Evolutionary conservation across 129 eudicot genomes (phyloP).

Genomic region (Apium graveolens): DNA sequence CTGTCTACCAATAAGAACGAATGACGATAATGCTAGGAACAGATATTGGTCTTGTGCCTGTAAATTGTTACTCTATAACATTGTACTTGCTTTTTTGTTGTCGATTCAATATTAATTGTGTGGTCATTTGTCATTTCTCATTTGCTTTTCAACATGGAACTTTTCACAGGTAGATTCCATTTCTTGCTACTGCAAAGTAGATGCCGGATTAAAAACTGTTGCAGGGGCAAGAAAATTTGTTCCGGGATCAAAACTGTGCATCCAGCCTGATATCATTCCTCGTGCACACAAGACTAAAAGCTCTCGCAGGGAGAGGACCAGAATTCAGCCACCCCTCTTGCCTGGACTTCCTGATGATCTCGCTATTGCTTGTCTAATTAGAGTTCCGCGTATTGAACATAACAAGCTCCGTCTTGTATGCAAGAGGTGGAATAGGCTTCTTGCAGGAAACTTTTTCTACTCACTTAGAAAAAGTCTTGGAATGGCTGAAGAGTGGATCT

Average conservation of each 20-base stretch:
- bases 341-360: constrained; percentile 95
- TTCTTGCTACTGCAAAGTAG: constrained; percentile 94
- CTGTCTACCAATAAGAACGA: background rate
- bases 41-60: background rate
- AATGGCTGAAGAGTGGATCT: constrained; percentile 91
- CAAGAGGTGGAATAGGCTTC: constrained; percentile 62
- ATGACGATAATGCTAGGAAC: background rate
- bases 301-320: constrained; percentile 62
- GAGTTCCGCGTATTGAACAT: constrained; percentile 85
- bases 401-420: constrained; percentile 75
- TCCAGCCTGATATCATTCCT: constrained; percentile 89
- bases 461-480: constrained; percentile 65
- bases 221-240: constrained; percentile 95
- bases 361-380: constrained; percentile 71
- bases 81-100: background rate
- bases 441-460: constrained; percentile 62
- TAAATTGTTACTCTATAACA: background rate
- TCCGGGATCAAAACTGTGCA: constrained; percentile 88
- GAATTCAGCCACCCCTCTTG: constrained; percentile 81
- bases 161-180: constrained; percentile 82
- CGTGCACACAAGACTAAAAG: constrained; percentile 71
- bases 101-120: background rate
- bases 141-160: background rate
- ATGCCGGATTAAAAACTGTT: constrained; percentile 82
- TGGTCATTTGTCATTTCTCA: background rate